Base-by-base conservation (phyloP, 768 basidiomycete species). In the Megacollybia marginata region DNA sequence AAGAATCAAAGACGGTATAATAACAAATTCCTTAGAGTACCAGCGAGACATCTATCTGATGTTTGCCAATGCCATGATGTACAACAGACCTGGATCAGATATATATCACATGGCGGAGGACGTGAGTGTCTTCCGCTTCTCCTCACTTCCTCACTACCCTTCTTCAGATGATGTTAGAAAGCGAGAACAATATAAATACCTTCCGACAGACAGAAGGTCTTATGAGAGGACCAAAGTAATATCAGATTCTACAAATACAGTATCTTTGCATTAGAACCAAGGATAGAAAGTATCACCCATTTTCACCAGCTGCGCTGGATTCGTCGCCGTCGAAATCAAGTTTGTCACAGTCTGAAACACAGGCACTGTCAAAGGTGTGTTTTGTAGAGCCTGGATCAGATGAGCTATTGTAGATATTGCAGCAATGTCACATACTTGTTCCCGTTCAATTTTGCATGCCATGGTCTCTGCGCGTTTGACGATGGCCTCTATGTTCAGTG, bases 31-130 rank as follows among this genome's bases (percentile, higher is more conserved):
- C 1, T 74, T 85, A 32, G 92, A 97, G 61, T 96, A 86, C 59
- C 88, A 94, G 61, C 74, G 92, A 54, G 95, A 96, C 57, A 79
- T 94, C 9, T 85, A 82, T 61, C 72, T 96, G 54, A 95, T 97
- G 86, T 95, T 96, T 65, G 88, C 92, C 8, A 97, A 98, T 64
- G 90, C 95, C 5, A 85, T 95, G 82, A 92, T 97, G 88, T 98
- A 92, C 64, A 98, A 98, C 55, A 72, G 85, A 44, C 87, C 90
- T 1, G 82, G 81, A 4, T 88, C 85, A 13, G 88, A 91, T 60
- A 85, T 95, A n/a, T 82, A 85, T 54, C 74, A 73, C 47, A 95
- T 94, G 89, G 90, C 94, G 6, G 83, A 91, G 62, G 90, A 93
- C 72, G 92, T 93, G 61, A 66, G 85, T 62, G 42, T n/a, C 46